Evolutionary conservation across 164 flowering plant species (phyloP), one percentile per base, ranked within the genome.

Genomic region (Dillenia turbinata): DNA sequence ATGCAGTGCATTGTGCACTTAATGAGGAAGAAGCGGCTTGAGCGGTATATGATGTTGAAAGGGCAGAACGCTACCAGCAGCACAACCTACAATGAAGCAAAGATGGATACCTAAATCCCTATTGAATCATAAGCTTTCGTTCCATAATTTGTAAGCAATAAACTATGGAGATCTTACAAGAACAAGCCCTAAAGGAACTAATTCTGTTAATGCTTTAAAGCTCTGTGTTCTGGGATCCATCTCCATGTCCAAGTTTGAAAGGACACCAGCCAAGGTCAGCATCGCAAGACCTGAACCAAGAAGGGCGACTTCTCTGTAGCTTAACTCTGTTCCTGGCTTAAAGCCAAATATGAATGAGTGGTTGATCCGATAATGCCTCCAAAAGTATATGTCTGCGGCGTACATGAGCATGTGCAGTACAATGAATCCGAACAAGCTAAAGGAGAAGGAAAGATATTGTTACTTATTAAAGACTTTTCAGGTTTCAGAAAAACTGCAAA

Each of bases 301-400:
- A 22, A 85, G 79, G 10, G 80, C 62, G 50, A 87, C 84, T 60
- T 83, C 80, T 67, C 81, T 64, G 57, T 81, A 85, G 9, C 86
- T 82, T 50, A 85, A 54, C 52, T 85, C 90, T 0, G 83, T 79
- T 40, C 88, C 86, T 64, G 66, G 75, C 62, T 85, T 87, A 79
- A 85, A 85, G 14, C 90, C 90, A 68, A 87, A 83, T 69, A 87
- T 87, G 73, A 87, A 85, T 4, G 88, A 56, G 60, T 81, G 79
- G 66, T 87, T 87, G 54, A 87, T 80, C 50, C 85, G 66, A 60
- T 79, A 87, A 9, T 70, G 74, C 75, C 74, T 83, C 93, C 93
- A 87, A 51, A 66, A 78, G 74, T 62, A 87, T 66, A 87, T 66
- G 19, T 85, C 80, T 13, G 47, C 73, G 60, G 81, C 86, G 58